phyloP scores from a whole-genome alignment of 805 yeast species.

The Phaffomyces opuntiae region DNA sequence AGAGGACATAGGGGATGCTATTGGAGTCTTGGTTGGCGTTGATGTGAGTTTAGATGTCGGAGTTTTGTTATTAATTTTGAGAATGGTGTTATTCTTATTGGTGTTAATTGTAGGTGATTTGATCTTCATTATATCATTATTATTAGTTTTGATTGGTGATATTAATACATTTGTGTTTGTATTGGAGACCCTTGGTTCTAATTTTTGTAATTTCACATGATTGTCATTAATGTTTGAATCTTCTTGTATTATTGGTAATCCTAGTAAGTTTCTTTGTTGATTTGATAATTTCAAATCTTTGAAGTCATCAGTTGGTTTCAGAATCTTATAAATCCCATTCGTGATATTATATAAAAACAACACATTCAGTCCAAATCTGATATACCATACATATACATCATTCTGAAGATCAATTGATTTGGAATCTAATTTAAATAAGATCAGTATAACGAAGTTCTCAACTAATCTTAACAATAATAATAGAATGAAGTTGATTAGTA shows the following conservation, averaged over 20 bases:
- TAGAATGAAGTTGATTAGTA: constrained; percentile 27
- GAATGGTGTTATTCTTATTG: neutral
- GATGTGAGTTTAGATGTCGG: neutral
- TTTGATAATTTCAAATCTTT: constrained; percentile 26
- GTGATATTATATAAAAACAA: constrained; percentile 26
- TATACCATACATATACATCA: neutral
- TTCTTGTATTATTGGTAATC: constrained; percentile 16
- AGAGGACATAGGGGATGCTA: constrained; percentile 25
- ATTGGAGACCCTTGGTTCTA: constrained; percentile 5
- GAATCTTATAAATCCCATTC: constrained; percentile 25
- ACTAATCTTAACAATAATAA: constrained; percentile 26
- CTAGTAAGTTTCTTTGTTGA: constrained; percentile 29
- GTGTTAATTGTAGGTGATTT: neutral
- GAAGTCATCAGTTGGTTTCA: constrained; percentile 24
- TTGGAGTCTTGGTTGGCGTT: constrained; percentile 16
- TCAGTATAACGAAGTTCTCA: constrained; percentile 14
- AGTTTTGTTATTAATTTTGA: neutral
- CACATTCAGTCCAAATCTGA: constrained; percentile 16
- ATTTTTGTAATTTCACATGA: neutral
- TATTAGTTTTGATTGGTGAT: constrained; percentile 10
- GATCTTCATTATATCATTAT: neutral
- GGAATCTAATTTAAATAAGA: constrained; percentile 14
- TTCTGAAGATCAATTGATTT: constrained; percentile 6
- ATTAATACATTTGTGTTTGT: constrained; percentile 5
- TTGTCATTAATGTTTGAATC: neutral